Base-by-base conservation (phyloP, 2,329 filamentous ascomycete species). In the Pseudopyricularia cyperi region DNA sequence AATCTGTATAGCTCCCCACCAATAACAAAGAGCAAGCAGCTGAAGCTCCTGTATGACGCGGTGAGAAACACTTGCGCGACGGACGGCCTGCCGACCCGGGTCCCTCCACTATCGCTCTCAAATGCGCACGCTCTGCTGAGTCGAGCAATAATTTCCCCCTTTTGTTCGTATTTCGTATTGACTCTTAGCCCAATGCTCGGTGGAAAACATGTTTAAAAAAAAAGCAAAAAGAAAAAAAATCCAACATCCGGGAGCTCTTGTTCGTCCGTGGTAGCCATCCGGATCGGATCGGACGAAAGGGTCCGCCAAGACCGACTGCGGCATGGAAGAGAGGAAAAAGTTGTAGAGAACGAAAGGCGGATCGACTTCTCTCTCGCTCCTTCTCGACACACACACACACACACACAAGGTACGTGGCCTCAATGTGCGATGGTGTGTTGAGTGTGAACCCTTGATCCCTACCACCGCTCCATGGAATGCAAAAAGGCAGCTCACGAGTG, bases 391-490 rank as follows among this genome's bases (percentile, higher is more conserved):
- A 9, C 24, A 26, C 17, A 19, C 37, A 24, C 7, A 19, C 19
- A 51, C 14, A 28, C 46, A 51, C 50, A 11, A n/a, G 50, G 39
- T 51, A 51, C 50, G 39, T 46, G 39, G 50, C 30, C 19, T 30
- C 32, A 33, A 42, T n/a, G 14, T 32, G 17, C 24, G 26, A 17
- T 46, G 30, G 39, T 34, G 19, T 44, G 26, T 15, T 44, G 28
- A 51, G 39, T 46, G 44, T 22, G 50, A 51, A 46, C 50, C 50
- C 50, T 30, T 51, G 50, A 51, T 51, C 50, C 50, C 50, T 46
- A 51, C 50, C n/a, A n/a, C 17, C 28, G 26, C 19, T 49, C 19
- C 39, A 26, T 44, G 28, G 11, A 14, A 9, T 30, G 28, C 28
- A 30, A 30, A 30, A 30, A 30, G 9, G 28, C 28, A 51, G 30